Evolutionary conservation across 768 basidiomycete species (phyloP).

Genomic region (Coprinopsis sp.): DNA sequence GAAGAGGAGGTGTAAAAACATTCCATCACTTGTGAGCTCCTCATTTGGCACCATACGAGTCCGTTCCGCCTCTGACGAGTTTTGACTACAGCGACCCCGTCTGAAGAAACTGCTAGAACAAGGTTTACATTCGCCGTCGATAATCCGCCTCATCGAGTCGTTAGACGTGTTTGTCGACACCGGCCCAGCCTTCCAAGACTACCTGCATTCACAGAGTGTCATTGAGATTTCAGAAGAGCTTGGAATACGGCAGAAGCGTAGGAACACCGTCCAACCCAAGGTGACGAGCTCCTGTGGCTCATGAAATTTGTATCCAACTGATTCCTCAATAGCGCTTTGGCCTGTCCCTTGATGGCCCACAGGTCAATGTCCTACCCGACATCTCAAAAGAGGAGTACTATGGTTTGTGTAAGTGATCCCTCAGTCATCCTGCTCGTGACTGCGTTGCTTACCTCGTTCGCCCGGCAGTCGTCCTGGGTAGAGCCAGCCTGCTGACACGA

Average conservation of each 20-base stretch:
- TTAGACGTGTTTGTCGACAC: conserved; percentile 39
- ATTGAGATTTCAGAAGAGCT: conserved; percentile 18
- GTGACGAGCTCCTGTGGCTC: conserved; percentile 15
- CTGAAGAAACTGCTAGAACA: conserved; percentile 24
- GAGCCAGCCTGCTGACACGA: conserved; percentile 28
- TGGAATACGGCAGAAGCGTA: conserved; percentile 24
- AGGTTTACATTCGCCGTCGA: conserved; percentile 28
- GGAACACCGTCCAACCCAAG: conserved; percentile 31
- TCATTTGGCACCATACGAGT: neutral
- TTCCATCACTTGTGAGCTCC: conserved; percentile 25
- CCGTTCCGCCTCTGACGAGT: neutral
- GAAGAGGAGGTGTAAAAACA: conserved; percentile 27
- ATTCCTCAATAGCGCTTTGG: conserved; percentile 28
- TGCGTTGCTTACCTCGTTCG: neutral
- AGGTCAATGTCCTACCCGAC: conserved; percentile 28
- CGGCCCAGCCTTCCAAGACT: conserved; percentile 30
- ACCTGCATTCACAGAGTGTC: conserved; percentile 23
- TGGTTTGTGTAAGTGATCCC: conserved; percentile 28
- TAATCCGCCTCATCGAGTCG: conserved; percentile 32
- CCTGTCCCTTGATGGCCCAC: conserved; percentile 22
- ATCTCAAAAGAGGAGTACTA: conserved; percentile 36
- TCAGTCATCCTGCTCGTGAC: neutral
- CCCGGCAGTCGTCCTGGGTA: conserved; percentile 29
- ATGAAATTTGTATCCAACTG: neutral
- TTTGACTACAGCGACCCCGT: conserved; percentile 18